Evolutionary conservation across 2,329 filamentous ascomycete genomes (phyloP), one percentile per base, ranked within the genome.

Genomic region (Ophiostoma quercus): DNA sequence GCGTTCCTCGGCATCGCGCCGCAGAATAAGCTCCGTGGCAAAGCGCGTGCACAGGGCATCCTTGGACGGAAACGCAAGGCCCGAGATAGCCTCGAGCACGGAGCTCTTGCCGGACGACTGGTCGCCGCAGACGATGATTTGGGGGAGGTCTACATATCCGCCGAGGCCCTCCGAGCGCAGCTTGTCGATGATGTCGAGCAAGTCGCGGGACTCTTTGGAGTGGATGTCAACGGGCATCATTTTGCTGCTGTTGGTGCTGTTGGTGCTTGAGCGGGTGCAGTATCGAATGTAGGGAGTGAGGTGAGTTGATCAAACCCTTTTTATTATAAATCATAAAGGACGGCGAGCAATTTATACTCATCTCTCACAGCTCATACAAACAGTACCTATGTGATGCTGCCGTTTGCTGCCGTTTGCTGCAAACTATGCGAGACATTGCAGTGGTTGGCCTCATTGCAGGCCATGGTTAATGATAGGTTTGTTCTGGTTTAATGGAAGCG

Each of bases 51-150:
- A 57, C 14, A 88, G 75, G 51, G 82, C 84, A 68, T 85, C 84
- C 32, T 86, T 85, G 9, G 81, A 79, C 0, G 87, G 87, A 72
- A 90, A 90, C 0, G 82, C 80, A 1, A 90, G 81, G 3, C 85
- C 82, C 0, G 87, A 88, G 54, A 90, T 85, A 1, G 86, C 87
- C 74, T 90, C 86, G 0, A 90, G 82, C 0, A 89, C 85, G 0
- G 87, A 89, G 70, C 85, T 88, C 75, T 90, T 90, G 3, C 87
- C 88, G 1, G 84, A 83, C 0, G 84, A 87, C 73, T 89, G 86
- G 70, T 88, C 84, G 2, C 88, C 87, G 67, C 83, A 86, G 14
- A 89, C 86, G 37, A 89, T 83, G 70, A 84, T 82, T 72, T 83
- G 78, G 0, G 82, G 82, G 0, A 83, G 76, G 16, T 79, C 78